These are phyloP conservation scores for Nothophytophthora sp. DNA, from an alignment of 352 stramenopile species.

Conservation along the genomic window DNA sequence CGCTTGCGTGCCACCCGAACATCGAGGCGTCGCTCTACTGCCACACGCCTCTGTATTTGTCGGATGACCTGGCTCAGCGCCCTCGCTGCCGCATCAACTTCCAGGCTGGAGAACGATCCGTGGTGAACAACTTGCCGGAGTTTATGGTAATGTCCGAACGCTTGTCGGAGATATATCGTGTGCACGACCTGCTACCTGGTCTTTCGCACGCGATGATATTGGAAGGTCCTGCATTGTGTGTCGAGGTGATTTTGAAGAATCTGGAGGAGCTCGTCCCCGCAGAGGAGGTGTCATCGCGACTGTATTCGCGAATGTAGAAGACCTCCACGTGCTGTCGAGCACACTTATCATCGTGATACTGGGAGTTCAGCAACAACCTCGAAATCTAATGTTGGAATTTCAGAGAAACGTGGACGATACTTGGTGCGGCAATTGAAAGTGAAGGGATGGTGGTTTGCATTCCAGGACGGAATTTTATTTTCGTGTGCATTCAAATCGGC, in stretches of 20 bases:
- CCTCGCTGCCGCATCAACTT: constrained; percentile 38
- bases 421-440: too few species aligned
- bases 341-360: not conserved
- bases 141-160: too few species aligned
- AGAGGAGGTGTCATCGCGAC: not conserved
- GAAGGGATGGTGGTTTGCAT: too few species aligned
- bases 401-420: too few species aligned
- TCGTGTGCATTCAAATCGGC: too few species aligned
- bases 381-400: too few species aligned
- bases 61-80: constrained; percentile 20
- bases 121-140: constrained; percentile 50
- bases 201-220: constrained; percentile 49
- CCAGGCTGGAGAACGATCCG: constrained; percentile 37
- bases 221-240: constrained; percentile 38
- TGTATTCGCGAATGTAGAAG: constrained; percentile 6
- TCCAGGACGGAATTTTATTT: too few species aligned
- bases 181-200: constrained; percentile 14
- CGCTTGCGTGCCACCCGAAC: constrained; percentile 37
- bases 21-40: constrained; percentile 47
- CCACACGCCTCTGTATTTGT: constrained; percentile 30
- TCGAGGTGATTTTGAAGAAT: constrained; percentile 30
- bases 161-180: too few species aligned
- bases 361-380: not conserved
- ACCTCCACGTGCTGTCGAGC: too few species aligned
- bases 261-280: constrained; percentile 16